Conservation (phyloP, 805 yeast genomes). For the Ogataea neopini region DNA sequence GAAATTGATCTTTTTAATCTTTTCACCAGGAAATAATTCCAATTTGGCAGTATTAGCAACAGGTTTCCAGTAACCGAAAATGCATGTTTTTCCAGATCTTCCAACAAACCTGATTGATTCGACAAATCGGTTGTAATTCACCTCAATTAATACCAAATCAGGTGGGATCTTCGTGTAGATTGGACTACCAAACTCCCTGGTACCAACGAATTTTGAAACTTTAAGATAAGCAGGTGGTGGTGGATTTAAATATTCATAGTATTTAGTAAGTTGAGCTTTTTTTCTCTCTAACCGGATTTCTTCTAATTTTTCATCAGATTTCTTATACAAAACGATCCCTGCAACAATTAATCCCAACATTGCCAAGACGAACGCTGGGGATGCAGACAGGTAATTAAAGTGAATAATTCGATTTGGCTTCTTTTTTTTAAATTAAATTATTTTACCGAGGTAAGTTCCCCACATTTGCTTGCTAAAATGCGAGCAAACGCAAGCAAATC, state of each 20-base stretch:
- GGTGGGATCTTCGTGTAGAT: conserved; percentile 14
- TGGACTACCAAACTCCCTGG: conserved; percentile 14
- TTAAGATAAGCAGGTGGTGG: conserved; percentile 21
- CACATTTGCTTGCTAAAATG: not conserved
- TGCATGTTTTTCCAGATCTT: conserved; percentile 12
- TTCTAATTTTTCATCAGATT: conserved; percentile 12
- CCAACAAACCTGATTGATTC: conserved; percentile 20
- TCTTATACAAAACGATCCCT: conserved; percentile 12
- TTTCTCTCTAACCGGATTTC: conserved; percentile 8
- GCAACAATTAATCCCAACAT: conserved; percentile 22
- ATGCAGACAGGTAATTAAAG: too few species aligned
- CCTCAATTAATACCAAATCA: conserved; percentile 13
- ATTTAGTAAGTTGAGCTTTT: conserved; percentile 6
- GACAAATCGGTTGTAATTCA: conserved; percentile 19
- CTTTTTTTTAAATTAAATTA: not conserved
- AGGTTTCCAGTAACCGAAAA: conserved; percentile 21
- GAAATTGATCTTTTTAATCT: conserved; percentile 10
- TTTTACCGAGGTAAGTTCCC: not conserved
- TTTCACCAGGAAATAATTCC: conserved; percentile 14
- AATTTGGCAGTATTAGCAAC: conserved; percentile 11
- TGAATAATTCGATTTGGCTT: too few species aligned
- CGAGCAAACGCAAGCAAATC: too few species aligned
- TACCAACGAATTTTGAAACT: conserved; percentile 14
- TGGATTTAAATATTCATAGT: conserved; percentile 11
- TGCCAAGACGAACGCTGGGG: not conserved